phyloP scores from a whole-genome alignment of 495 filamentous ascomycete genomes.

The Achaetomiella virescens region DNA sequence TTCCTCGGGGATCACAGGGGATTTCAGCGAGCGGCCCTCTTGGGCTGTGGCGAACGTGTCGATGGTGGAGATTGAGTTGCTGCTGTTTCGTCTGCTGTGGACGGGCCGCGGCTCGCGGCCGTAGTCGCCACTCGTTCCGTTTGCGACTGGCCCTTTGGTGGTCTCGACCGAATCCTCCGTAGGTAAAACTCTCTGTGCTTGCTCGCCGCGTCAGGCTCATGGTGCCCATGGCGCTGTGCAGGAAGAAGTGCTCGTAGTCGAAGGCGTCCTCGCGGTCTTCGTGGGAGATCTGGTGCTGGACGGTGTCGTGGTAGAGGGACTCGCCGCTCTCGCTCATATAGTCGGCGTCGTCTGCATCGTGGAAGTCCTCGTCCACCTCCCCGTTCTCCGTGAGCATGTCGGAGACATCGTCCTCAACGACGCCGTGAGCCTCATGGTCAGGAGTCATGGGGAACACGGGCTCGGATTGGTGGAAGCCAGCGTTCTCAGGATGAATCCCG shows the following conservation, averaged over 20 bases:
- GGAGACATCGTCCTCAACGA: slow-evolving; percentile 24
- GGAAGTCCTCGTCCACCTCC: slow-evolving; percentile 21
- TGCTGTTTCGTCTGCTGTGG: slow-evolving; percentile 49
- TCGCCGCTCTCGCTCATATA: slow-evolving; percentile 45
- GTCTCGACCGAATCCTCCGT: slow-evolving; percentile 72
- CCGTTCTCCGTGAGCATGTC: slow-evolving; percentile 36
- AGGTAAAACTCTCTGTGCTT: slow-evolving; percentile 54
- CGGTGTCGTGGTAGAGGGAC: slow-evolving; percentile 53
- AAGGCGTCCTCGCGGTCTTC: slow-evolving; percentile 97
- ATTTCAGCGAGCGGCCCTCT: slow-evolving; percentile 49
- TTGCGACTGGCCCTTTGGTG: slow-evolving; percentile 47
- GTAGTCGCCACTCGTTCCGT: not conserved
- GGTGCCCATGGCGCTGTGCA: slow-evolving; percentile 83
- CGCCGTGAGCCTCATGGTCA: not conserved
- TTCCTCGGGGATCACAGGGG: slow-evolving; percentile 16
- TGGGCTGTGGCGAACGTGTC: slow-evolving; percentile 80
- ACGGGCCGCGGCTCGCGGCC: not conserved
- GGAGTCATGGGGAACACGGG: not conserved
- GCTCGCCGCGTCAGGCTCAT: slow-evolving; percentile 46
- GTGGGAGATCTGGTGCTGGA: slow-evolving; percentile 54
- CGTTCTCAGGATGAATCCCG: slow-evolving; percentile 7
- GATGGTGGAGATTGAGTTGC: slow-evolving; percentile 64
- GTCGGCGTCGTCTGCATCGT: slow-evolving; percentile 30
- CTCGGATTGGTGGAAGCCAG: slow-evolving; percentile 8
- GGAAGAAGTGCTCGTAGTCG: slow-evolving; percentile 93